Evolutionary conservation across 2,329 filamentous ascomycete species (phyloP).

Genomic region (Paecilomyces fulvus): DNA sequence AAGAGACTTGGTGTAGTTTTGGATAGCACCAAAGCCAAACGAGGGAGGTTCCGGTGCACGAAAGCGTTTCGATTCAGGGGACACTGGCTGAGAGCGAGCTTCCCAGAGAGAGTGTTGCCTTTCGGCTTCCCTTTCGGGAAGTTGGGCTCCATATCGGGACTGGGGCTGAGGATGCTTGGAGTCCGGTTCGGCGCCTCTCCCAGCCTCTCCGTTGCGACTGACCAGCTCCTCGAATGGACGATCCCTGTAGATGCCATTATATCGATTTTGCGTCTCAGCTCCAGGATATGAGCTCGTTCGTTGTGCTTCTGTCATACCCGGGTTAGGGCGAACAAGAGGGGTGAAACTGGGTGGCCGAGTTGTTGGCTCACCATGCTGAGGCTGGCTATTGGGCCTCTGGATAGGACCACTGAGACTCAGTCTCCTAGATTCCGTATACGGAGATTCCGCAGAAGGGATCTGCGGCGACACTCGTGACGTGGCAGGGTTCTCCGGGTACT

Average conservation of each 20-base stretch:
- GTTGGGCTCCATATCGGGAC: constrained; percentile 23
- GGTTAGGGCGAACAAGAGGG: constrained; percentile 21
- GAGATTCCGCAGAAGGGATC: constrained; percentile 24
- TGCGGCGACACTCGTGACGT: constrained; percentile 27
- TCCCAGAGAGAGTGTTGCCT: constrained; percentile 28
- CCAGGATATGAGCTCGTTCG: constrained; percentile 21
- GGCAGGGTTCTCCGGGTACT: constrained; percentile 28
- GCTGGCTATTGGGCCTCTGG: constrained; percentile 35
- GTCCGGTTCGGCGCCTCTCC: constrained; percentile 21
- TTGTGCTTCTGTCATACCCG: constrained; percentile 17
- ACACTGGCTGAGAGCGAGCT: constrained; percentile 27
- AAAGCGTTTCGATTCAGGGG: constrained; percentile 30
- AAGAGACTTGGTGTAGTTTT: constrained; percentile 34
- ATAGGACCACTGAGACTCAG: constrained; percentile 37
- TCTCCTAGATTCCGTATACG: constrained; percentile 29
- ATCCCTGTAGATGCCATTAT: constrained; percentile 25
- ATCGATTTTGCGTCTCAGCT: constrained; percentile 24
- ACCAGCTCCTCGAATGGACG: constrained; percentile 26
- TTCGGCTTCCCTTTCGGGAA: constrained; percentile 25
- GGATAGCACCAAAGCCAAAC: constrained; percentile 33
- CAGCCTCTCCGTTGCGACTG: constrained; percentile 26
- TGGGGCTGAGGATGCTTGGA: constrained; percentile 17
- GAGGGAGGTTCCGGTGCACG: constrained; percentile 21
- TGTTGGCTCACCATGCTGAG: constrained; percentile 27
- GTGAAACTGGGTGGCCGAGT: constrained; percentile 27